These are phyloP conservation scores for Celoporthe dispersa DNA, from an alignment of 2,329 filamentous ascomycete genomes.

Conservation along the genomic window DNA sequence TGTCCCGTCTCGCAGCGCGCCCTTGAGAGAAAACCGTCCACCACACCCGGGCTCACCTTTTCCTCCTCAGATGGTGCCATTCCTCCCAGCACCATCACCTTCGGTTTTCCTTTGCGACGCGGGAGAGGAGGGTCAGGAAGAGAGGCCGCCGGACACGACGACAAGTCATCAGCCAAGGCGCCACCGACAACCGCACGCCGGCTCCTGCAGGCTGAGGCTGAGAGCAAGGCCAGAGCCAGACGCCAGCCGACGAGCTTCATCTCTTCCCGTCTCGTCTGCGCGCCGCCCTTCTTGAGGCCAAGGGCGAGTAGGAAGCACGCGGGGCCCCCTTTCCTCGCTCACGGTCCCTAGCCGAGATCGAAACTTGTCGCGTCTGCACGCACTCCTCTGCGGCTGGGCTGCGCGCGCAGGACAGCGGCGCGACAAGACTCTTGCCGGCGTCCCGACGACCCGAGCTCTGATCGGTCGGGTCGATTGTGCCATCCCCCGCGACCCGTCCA, in stretches of 20 bases:
- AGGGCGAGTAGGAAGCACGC: not conserved
- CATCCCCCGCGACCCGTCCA: conserved; percentile 6
- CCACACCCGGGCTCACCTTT: not conserved
- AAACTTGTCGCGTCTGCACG: not conserved
- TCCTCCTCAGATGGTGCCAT: conserved; percentile 30
- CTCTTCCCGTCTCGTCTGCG: conserved; percentile 5
- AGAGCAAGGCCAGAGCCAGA: conserved; percentile 7
- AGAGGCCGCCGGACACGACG: conserved; percentile 27
- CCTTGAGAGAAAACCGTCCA: not conserved
- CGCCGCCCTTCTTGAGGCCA: conserved; percentile 11
- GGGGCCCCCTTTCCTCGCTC: not conserved
- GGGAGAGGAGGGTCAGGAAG: conserved; percentile 26
- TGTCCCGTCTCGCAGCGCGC: not conserved
- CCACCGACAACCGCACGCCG: conserved; percentile 17
- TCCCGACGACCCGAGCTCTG: not conserved
- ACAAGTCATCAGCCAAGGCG: not conserved
- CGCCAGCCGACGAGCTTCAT: conserved; percentile 5
- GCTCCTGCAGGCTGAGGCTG: conserved; percentile 2
- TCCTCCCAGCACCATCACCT: conserved; percentile 26
- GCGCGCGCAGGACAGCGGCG: conserved; percentile 12
- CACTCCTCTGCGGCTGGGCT: not conserved
- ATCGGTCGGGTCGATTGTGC: not conserved
- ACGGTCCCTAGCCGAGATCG: not conserved
- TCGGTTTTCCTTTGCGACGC: conserved; percentile 29
- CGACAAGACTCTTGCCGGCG: conserved; percentile 3